These are phyloP conservation scores for Brassica rapa DNA, from an alignment of 345 rosid genomes.

Conservation along the genomic window DNA sequence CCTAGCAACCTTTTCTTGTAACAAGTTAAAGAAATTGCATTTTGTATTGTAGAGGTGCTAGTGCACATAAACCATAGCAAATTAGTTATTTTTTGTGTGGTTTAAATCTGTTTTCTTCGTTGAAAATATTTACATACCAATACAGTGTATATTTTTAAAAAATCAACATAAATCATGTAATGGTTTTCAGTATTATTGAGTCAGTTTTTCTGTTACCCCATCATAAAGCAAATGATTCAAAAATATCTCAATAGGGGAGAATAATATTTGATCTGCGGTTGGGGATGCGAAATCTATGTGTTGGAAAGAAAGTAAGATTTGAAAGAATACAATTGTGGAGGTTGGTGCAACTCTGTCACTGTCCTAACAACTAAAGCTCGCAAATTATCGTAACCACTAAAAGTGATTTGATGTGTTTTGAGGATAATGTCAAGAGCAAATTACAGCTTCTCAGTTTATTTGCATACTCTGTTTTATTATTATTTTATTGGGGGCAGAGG, in stretches of 20 bases:
- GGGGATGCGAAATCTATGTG: constrained; percentile 13
- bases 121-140: not conserved
- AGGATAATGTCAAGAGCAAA: not conserved
- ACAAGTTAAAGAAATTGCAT: not conserved
- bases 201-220: not conserved
- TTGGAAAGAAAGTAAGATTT: constrained; percentile 7
- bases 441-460: not conserved
- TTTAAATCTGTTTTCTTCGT: not conserved
- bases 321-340: constrained; percentile 18
- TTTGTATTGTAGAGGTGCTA: not conserved
- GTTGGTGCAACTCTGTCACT: constrained; percentile 26
- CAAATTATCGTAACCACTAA: constrained; percentile 18
- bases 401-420: constrained; percentile 3
- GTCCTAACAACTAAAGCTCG: constrained; percentile 28
- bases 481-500: not conserved
- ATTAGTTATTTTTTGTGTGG: not conserved
- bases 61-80: not conserved
- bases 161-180: not conserved
- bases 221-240: constrained; percentile 2
- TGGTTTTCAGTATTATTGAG: not conserved
- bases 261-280: constrained; percentile 4
- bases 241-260: not conserved
- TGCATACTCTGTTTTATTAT: not conserved
- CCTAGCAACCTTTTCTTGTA: not conserved
- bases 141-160: not conserved